phyloP scores from a whole-genome alignment of 2,329 filamentous ascomycete species.

The Xylariales sp. region DNA sequence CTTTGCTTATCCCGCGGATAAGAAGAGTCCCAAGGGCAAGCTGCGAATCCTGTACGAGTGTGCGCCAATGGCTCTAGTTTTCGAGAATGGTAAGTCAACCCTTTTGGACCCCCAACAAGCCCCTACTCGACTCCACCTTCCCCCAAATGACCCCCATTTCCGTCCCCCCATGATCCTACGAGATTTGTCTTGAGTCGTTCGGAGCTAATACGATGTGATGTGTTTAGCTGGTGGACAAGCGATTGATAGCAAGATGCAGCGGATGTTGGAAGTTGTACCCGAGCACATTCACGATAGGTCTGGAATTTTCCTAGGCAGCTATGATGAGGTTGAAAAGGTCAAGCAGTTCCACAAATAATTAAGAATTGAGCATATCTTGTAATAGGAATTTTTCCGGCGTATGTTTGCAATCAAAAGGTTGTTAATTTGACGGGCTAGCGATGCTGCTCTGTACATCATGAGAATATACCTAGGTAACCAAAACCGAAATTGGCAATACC shows the following conservation, averaged over 20 bases:
- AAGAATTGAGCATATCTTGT: not conserved
- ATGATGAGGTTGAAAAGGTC: slow-evolving; percentile 93
- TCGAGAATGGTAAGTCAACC: slow-evolving; percentile 79
- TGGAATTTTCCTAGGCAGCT: slow-evolving; percentile 94
- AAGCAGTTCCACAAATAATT: slow-evolving; percentile 68
- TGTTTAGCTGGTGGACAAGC: slow-evolving; percentile 80
- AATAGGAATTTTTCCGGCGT: not conserved
- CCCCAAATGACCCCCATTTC: no score
- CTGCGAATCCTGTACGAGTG: slow-evolving; percentile 97
- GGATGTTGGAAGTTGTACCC: slow-evolving; percentile 85
- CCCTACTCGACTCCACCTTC: no score
- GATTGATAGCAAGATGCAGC: slow-evolving; percentile 82
- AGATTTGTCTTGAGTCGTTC: no score
- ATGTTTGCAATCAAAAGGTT: not conserved
- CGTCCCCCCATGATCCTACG: no score
- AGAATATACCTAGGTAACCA: no score
- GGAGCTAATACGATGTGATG: slow-evolving; percentile 1
- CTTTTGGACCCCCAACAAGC: no score
- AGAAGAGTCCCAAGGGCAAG: slow-evolving; percentile 98
- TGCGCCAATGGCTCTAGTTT: slow-evolving; percentile 97
- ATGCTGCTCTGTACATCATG: slow-evolving; percentile 3
- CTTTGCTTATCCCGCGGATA: slow-evolving; percentile 96
- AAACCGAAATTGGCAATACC: no score
- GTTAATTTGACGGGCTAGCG: slow-evolving; percentile 3
- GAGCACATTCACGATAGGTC: slow-evolving; percentile 93